A percentile compares a stretch with the other conserved stretches of the same genome.
phyloP scores from a whole-genome alignment of 805 yeast genomes.

The Metschnikowia lunata region DNA sequence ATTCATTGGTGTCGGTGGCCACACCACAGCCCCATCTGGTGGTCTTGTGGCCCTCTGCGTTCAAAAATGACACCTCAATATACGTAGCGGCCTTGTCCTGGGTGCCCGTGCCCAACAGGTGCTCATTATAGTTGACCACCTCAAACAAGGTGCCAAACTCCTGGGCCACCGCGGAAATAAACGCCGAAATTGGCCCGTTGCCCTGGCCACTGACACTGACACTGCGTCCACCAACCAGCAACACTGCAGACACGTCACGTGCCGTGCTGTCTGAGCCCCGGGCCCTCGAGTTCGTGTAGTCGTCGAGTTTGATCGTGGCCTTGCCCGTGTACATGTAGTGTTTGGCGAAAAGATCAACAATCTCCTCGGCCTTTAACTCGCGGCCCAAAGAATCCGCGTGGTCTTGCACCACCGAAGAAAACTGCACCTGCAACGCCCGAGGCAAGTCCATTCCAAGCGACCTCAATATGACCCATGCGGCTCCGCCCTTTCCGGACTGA shows the following conservation, averaged over 20 bases:
- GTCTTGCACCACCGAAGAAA: conserved; percentile 60
- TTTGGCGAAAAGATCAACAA: conserved; percentile 50
- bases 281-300: conserved; percentile 22
- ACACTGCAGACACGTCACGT: conserved; percentile 21
- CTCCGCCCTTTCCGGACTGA: conserved; percentile 87
- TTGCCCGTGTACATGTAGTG: conserved; percentile 42
- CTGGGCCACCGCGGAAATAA: conserved; percentile 57
- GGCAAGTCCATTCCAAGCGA: conserved; percentile 71
- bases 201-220: conserved; percentile 54
- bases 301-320: conserved; percentile 18
- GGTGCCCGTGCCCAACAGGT: conserved; percentile 68
- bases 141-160: conserved; percentile 51
- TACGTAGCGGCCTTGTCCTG: conserved; percentile 72
- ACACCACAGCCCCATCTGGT: conserved; percentile 43
- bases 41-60: conserved; percentile 32
- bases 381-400: conserved; percentile 64
- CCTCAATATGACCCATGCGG: conserved; percentile 75
- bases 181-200: conserved; percentile 76
- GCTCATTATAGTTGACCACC: conserved; percentile 67
- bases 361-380: conserved; percentile 66
- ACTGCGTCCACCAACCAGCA: conserved; percentile 18
- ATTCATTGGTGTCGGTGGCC: conserved; percentile 40
- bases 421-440: conserved; percentile 63
- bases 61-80: conserved; percentile 46
- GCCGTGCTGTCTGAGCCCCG: conserved; percentile 16